phyloP scores from a whole-genome alignment of 1,284 basidiomycete species.

The Ustilago xerochloae region DNA sequence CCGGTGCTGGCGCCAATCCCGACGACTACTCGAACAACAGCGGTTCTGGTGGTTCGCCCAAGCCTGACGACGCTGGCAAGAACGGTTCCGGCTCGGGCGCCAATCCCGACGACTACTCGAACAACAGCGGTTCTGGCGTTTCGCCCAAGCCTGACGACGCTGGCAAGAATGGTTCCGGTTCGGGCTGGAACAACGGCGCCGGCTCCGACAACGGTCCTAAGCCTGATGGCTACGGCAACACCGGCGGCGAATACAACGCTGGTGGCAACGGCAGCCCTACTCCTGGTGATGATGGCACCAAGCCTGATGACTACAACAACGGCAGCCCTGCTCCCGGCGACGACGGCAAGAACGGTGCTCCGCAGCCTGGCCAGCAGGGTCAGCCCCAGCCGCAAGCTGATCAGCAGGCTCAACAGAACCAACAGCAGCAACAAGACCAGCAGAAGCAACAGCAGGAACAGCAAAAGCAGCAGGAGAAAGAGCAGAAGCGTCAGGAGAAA shows the following conservation, averaged over 20 bases:
- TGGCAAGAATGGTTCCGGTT: not conserved
- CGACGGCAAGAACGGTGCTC: not conserved
- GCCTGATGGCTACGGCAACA: not conserved
- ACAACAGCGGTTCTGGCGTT: not conserved
- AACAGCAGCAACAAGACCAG: slow-evolving; percentile 21
- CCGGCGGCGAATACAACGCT: not conserved
- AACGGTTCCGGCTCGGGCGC: not conserved
- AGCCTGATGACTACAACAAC: not conserved
- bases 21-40: slow-evolving; percentile 5
- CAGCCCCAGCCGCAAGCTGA: slow-evolving; percentile 12
- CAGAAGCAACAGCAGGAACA: slow-evolving; percentile 10
- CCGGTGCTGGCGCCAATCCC: not conserved
- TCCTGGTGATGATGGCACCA: not conserved
- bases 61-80: not conserved
- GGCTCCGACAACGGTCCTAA: no score
- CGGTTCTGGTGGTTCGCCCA: not conserved
- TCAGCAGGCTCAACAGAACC: slow-evolving; percentile 7
- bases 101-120: slow-evolving; percentile 4
- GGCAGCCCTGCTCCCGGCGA: not conserved
- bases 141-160: not conserved
- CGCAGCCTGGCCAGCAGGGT: not conserved
- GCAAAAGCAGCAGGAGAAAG: not conserved
- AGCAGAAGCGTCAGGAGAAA: slow-evolving; percentile 7
- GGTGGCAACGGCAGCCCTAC: not conserved
- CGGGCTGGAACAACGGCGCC: not conserved